These are phyloP conservation scores for Beauveria brongniartii DNA, from an alignment of 2,329 filamentous ascomycete species.

Conservation along the genomic window DNA sequence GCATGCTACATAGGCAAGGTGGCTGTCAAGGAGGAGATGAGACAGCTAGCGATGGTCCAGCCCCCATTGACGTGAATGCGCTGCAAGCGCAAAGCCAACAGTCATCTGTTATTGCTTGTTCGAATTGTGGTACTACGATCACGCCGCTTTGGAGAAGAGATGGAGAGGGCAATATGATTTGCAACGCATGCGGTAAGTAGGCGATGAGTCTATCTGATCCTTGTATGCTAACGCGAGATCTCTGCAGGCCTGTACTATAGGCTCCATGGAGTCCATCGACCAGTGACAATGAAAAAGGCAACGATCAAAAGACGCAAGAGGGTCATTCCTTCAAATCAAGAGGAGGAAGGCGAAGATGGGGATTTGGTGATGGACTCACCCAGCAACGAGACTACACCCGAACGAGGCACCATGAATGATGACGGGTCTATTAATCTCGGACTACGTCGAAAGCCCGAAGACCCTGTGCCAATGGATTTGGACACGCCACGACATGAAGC, in stretches of 20 bases:
- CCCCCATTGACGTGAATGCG: slow-evolving; percentile 30
- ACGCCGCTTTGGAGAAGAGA: slow-evolving; percentile 94
- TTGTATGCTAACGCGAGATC: background rate
- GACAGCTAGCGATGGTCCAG: slow-evolving; percentile 8
- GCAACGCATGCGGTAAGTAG: slow-evolving; percentile 88
- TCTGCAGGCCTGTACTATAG: slow-evolving; percentile 82
- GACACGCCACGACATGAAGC: slow-evolving; percentile 35
- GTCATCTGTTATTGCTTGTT: slow-evolving; percentile 67
- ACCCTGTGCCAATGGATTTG: slow-evolving; percentile 38
- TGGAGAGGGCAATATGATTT: slow-evolving; percentile 91
- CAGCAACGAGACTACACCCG: slow-evolving; percentile 30
- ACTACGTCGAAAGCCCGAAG: slow-evolving; percentile 40
- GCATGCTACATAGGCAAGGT: slow-evolving; percentile 41
- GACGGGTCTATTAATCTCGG: slow-evolving; percentile 60
- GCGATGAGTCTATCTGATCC: background rate
- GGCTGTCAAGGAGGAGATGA: slow-evolving; percentile 25
- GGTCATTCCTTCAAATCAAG: slow-evolving; percentile 70
- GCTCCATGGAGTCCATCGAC: slow-evolving; percentile 85
- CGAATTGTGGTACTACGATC: slow-evolving; percentile 94
- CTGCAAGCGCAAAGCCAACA: slow-evolving; percentile 22
- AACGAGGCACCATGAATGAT: slow-evolving; percentile 51
- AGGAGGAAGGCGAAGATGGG: slow-evolving; percentile 41
- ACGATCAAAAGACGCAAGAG: slow-evolving; percentile 94
- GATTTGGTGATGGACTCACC: slow-evolving; percentile 35
- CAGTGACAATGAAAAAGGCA: slow-evolving; percentile 97